A percentile compares a stretch with the other conserved stretches of the same genome.
Evolutionary conservation across 164 flowering plant genomes (phyloP).

Genomic region (Macadamia tetraphylla): DNA sequence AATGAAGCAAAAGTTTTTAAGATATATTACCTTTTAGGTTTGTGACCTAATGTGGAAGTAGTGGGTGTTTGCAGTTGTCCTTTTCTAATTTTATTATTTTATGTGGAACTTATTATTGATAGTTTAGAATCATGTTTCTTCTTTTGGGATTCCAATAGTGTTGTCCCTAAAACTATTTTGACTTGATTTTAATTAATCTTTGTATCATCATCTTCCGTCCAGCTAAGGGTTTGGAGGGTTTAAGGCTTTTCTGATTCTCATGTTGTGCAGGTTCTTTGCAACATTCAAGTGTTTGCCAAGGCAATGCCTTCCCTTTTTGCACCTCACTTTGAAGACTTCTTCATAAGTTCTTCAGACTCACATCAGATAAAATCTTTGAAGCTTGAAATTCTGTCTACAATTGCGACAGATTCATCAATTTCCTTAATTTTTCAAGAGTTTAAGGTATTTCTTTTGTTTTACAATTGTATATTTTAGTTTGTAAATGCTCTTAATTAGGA

Average conservation of each 20-base stretch:
- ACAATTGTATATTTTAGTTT: not conserved
- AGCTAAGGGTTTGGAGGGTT: not conserved
- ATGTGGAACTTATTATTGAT: too few species aligned
- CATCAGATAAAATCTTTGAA: slow-evolving; percentile 77
- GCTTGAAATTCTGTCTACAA: slow-evolving; percentile 82
- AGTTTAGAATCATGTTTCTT: too few species aligned
- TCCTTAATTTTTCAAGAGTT: slow-evolving; percentile 73
- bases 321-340: slow-evolving; percentile 76
- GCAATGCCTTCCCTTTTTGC: slow-evolving; percentile 83
- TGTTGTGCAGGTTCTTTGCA: slow-evolving; percentile 75
- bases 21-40: too few species aligned
- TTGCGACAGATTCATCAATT: slow-evolving; percentile 80
- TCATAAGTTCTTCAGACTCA: slow-evolving; percentile 62
- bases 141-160: too few species aligned
- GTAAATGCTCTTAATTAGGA: not conserved
- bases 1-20: too few species aligned
- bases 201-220: not conserved
- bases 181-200: not conserved
- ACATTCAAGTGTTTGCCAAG: slow-evolving; percentile 87
- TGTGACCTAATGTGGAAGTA: too few species aligned
- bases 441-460: slow-evolving; percentile 50
- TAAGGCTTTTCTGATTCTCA: slow-evolving; percentile 15
- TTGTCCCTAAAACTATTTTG: not conserved
- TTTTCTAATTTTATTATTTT: too few species aligned
- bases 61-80: too few species aligned